phyloP scores from a whole-genome alignment of 805 yeast genomes.

The Candida silvatica region DNA sequence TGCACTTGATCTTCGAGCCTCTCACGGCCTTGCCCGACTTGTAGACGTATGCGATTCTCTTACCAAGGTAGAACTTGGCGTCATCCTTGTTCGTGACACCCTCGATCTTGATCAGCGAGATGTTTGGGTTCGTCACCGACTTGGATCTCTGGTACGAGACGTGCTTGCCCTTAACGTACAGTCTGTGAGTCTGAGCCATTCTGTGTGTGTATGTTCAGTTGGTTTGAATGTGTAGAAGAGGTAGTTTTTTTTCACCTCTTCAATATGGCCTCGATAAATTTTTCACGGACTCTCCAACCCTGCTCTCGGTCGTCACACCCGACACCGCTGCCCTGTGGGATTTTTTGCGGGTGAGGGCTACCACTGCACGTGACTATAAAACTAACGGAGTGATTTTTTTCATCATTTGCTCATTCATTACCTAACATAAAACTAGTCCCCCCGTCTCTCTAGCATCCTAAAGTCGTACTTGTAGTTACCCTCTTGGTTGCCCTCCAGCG shows the following conservation, averaged over 20 bases:
- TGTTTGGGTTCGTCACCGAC: slow-evolving; percentile 96
- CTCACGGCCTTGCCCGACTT: slow-evolving; percentile 96
- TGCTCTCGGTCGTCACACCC: too few species aligned
- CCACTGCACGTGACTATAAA: too few species aligned
- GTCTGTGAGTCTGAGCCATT: slow-evolving; percentile 98
- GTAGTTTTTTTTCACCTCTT: too few species aligned
- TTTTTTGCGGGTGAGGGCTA: too few species aligned
- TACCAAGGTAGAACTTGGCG: slow-evolving; percentile 98
- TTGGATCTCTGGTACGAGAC: slow-evolving; percentile 99
- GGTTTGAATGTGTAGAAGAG: too few species aligned
- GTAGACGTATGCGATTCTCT: slow-evolving; percentile 99
- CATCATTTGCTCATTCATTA: too few species aligned
- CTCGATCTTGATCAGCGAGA: slow-evolving; percentile 94
- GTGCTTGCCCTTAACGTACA: slow-evolving; percentile 99
- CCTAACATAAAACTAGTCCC: too few species aligned
- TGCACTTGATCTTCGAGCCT: slow-evolving; percentile 98
- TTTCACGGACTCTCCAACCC: too few species aligned
- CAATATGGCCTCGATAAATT: too few species aligned
- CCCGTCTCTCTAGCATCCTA: slow-evolving; percentile 46
- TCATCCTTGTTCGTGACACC: slow-evolving; percentile 89
- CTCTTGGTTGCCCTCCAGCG: slow-evolving; percentile 24
- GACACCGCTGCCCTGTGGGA: too few species aligned
- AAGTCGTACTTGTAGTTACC: slow-evolving; percentile 45
- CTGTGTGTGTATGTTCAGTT: slow-evolving; percentile 23
- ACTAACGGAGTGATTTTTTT: too few species aligned